Evolutionary conservation across 192 early-diverging fungal genomes (phyloP), one percentile per base, ranked within the genome.

Genomic region (Backusella sp.): DNA sequence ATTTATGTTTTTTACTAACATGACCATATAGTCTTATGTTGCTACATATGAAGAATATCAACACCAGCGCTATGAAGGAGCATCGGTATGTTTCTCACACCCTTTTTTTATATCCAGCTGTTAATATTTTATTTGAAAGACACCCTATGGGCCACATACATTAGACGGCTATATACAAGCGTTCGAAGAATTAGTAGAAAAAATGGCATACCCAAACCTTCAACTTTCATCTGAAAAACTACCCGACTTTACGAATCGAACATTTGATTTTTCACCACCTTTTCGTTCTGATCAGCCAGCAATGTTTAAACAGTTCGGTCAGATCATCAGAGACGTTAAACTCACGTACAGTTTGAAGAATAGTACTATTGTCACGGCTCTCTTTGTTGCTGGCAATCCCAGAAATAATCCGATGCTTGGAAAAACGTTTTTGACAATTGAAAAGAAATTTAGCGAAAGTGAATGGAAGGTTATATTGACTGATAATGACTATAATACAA

Each of bases 41-140:
- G 78, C 87, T 12, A 89, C 88, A 19, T 80, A 56, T 70, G 88
- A 91, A 84, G 90, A 91, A 71, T 91, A 91, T 72, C 76, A 85
- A 39, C 68, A 82, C 5, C 90, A 91, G 76, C 79, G 89, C 69
- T 91, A 91, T 69, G 90, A 91, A 83, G 90, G 80, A 21, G 89
- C 81, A 14, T 84, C 82, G 14, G 75, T 76, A 76, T 70, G 37
- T 65, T n/a, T 26, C 15, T 8, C 37, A 11, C 37, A 39, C 32
- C 32, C 32, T 12, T 39, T 39, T 3, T 32, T 39, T 12, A 28
- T 39, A 39, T 39, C 2, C 12, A 1, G 11, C 9, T 39, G 37
- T 12, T 39, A 39, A 39, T 11, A 39, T 74, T 62, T 39, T 39
- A 37, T 74, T 30, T 68, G 28, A 52, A 39, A 72, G 68, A 91